Evolutionary conservation across 2,329 filamentous ascomycete species (phyloP).

Genomic region (Sphaceloma murrayae): DNA sequence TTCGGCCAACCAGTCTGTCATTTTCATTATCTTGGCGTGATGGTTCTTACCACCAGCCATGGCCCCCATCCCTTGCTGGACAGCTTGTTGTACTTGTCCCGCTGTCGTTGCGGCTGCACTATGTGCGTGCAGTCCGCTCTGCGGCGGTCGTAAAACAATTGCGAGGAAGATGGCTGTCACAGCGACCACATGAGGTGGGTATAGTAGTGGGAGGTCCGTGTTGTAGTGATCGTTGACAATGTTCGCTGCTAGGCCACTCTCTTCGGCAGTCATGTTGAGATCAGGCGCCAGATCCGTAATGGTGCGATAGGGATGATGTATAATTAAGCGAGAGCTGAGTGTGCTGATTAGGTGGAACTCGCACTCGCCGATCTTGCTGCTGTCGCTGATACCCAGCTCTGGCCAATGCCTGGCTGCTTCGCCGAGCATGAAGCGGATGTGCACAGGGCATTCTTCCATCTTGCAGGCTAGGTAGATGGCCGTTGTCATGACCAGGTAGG

Average conservation of each 20-base stretch:
- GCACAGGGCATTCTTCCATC: constrained; percentile 94
- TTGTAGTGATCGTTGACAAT: constrained; percentile 89
- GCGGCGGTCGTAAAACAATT: constrained; percentile 65
- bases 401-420: constrained; percentile 83
- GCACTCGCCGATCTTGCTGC: constrained; percentile 80
- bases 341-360: constrained; percentile 89
- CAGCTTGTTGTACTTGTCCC: constrained; percentile 22
- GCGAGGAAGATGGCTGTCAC: constrained; percentile 76
- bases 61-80: constrained; percentile 23
- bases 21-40: constrained; percentile 26
- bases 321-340: constrained; percentile 78
- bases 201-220: constrained; percentile 78
- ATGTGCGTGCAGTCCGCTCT: constrained; percentile 39
- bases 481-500: constrained; percentile 85
- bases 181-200: constrained; percentile 80
- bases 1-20: constrained; percentile 75
- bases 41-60: constrained; percentile 21
- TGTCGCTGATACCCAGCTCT: constrained; percentile 66
- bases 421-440: constrained; percentile 80
- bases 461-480: constrained; percentile 93
- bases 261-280: constrained; percentile 65
- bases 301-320: constrained; percentile 84
- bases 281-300: constrained; percentile 60
- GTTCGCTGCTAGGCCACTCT: constrained; percentile 65
- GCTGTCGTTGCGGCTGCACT: constrained; percentile 26